Conservation (phyloP, 768 basidiomycete genomes). For the Lactarius indigo region DNA sequence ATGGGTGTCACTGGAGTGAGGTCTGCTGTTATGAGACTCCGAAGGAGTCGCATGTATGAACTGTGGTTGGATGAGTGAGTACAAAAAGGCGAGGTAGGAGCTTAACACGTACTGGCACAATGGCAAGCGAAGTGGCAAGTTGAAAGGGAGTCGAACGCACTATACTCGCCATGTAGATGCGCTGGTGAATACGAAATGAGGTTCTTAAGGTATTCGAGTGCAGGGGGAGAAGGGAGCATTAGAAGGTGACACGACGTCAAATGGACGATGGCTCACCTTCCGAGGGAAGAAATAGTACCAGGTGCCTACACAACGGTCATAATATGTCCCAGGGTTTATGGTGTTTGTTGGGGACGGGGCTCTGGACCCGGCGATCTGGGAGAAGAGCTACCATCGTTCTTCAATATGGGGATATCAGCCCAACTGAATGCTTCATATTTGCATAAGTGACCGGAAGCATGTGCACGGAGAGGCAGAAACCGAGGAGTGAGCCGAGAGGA, state of each 20-base stretch:
- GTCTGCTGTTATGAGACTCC: not conserved
- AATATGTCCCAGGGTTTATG: not conserved
- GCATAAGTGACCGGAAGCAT: too few species aligned
- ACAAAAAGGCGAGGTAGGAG: not conserved
- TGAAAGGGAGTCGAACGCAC: slow-evolving; percentile 12
- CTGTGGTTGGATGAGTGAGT: not conserved
- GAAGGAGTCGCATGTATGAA: not conserved
- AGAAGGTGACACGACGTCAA: not conserved
- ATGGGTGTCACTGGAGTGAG: not conserved
- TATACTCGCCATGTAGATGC: slow-evolving; percentile 12
- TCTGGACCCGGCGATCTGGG: not conserved
- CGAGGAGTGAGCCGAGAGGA: too few species aligned
- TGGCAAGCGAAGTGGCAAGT: not conserved
- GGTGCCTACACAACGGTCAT: not conserved
- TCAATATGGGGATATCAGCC: too few species aligned
- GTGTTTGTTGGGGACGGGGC: slow-evolving; percentile 1
- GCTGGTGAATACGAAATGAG: not conserved
- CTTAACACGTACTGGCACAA: not conserved
- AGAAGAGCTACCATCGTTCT: not conserved
- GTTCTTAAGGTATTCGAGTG: slow-evolving; percentile 9
- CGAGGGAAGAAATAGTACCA: slow-evolving; percentile 7
- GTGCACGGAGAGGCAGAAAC: too few species aligned
- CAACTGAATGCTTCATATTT: too few species aligned
- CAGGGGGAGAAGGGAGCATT: not conserved
- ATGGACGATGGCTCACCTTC: not conserved